Evolutionary conservation across 2,329 filamentous ascomycete species (phyloP), one percentile per base, ranked within the genome.

Genomic region (Alternaria incomplexa): DNA sequence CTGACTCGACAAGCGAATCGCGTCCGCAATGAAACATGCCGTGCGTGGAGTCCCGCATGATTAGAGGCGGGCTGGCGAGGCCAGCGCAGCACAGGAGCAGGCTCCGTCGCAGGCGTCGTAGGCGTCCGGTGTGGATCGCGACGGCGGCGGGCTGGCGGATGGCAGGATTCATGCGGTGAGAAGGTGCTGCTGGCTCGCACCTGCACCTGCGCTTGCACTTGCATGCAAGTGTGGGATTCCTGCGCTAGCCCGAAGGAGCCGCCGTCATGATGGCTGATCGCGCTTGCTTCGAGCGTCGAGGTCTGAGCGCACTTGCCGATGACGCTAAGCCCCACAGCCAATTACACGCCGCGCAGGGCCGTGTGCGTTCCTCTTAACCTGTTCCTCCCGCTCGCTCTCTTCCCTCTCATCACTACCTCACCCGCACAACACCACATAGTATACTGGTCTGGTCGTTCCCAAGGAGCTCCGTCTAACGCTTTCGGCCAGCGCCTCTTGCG

Each of bases 401-500:
- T 63, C 67, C 62, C 69, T 64, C 64, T 58, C 66, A 66, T 61
- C 69, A 74, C 73, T 68, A 72, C 72, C 68, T 64, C 65, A 71
- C 63, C 72, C 60, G 56, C 63, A 68, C 64, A 63, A 71, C 66
- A 65, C 59, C 66, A 63, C 61, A 61, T 69, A 67, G 64, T 56
- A 62, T 64, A 61, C 58, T 74, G 73, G 74, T 73, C 78, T 80
- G 78, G 77, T 70, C 74, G 76, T 77, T 66, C 71, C 67, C 75
- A 69, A 72, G 71, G 72, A 73, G 66, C 65, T 64, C 72, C 69
- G 71, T 66, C 70, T 64, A 62, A 74, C 77, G 78, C 78, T 75
- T 79, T 79, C 76, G 77, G 77, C 79, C 78, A 80, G 77, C 77
- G 77, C 77, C 77, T 76, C 73, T 73, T 76, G 77, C 77, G 79